These are phyloP conservation scores for Didymella pinodella DNA, from an alignment of 2,329 filamentous ascomycete species.

Conservation along the genomic window DNA sequence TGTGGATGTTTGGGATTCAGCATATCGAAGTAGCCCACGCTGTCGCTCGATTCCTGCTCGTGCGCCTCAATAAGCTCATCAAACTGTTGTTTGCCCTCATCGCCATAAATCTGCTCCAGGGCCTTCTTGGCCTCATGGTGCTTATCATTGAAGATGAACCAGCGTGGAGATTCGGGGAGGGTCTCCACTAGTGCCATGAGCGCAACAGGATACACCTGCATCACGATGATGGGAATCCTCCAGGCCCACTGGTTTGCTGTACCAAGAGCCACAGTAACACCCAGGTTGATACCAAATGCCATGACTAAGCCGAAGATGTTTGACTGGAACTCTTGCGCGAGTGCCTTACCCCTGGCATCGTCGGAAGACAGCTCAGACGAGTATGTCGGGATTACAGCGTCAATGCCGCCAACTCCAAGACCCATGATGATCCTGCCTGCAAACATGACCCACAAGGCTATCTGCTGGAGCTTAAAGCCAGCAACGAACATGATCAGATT, in stretches of 20 bases:
- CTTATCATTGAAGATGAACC: conserved; percentile 62
- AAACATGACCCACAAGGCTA: conserved; percentile 59
- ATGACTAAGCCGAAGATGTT: conserved; percentile 70
- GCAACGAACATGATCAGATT: conserved; percentile 68
- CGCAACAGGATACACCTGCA: conserved; percentile 66
- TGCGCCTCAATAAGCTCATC: conserved; percentile 61
- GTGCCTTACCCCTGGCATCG: conserved; percentile 63
- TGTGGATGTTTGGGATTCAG: conserved; percentile 62
- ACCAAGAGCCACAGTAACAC: conserved; percentile 61
- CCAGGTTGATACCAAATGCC: conserved; percentile 67
- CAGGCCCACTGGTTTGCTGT: conserved; percentile 68
- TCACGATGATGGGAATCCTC: conserved; percentile 67
- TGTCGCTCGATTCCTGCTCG: conserved; percentile 58
- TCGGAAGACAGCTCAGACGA: conserved; percentile 65
- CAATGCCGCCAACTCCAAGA: conserved; percentile 66
- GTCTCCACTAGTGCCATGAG: conserved; percentile 61
- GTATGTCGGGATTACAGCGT: conserved; percentile 68
- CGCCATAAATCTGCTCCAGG: conserved; percentile 60
- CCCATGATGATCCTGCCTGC: conserved; percentile 63
- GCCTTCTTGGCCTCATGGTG: conserved; percentile 61
- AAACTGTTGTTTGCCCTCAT: conserved; percentile 58
- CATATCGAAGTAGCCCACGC: conserved; percentile 65
- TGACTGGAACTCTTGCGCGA: conserved; percentile 70
- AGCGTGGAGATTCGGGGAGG: conserved; percentile 66
- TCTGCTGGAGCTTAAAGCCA: conserved; percentile 56